A percentile compares a stretch with the other conserved stretches of the same genome.
phyloP scores from a whole-genome alignment of 768 basidiomycete species.

The Mycena galopus region DNA sequence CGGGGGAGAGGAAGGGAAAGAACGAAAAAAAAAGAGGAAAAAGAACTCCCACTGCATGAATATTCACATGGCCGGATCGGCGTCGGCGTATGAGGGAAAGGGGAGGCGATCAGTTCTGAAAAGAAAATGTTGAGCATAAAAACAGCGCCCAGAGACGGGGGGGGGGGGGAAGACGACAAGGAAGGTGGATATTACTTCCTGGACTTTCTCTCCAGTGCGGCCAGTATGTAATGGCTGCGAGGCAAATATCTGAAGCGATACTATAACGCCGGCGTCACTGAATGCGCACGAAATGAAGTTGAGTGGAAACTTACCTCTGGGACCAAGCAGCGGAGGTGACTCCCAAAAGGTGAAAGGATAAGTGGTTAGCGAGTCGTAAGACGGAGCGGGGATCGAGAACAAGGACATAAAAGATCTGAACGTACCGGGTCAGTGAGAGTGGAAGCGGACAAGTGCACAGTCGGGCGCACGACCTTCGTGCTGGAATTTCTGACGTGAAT shows the following conservation, averaged over 20 bases:
- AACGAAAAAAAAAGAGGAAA: too few species aligned
- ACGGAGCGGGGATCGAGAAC: constrained; percentile 1
- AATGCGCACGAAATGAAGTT: constrained; percentile 6
- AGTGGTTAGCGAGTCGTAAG: constrained; percentile 6
- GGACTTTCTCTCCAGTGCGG: not conserved
- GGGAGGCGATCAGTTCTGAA: too few species aligned
- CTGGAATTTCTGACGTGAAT: not conserved
- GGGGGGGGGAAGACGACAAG: not conserved
- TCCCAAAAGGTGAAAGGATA: constrained; percentile 6
- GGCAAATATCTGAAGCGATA: constrained; percentile 4
- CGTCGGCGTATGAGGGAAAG: too few species aligned
- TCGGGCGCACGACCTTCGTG: constrained; percentile 2
- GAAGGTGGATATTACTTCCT: constrained; percentile 4
- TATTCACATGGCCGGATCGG: too few species aligned
- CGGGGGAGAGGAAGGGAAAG: too few species aligned
- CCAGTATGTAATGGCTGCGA: constrained; percentile 6
- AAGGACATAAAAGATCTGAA: constrained; percentile 7
- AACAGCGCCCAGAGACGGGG: not conserved
- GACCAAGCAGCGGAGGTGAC: constrained; percentile 6
- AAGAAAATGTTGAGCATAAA: too few species aligned
- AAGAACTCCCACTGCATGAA: too few species aligned
- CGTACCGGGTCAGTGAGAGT: constrained; percentile 1
- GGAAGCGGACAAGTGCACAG: not conserved
- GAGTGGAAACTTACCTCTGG: constrained; percentile 3
- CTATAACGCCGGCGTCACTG: constrained; percentile 1